Evolutionary conservation across 2,329 filamentous ascomycete genomes (phyloP).

Genomic region (Aspergillus novoparasiticus): DNA sequence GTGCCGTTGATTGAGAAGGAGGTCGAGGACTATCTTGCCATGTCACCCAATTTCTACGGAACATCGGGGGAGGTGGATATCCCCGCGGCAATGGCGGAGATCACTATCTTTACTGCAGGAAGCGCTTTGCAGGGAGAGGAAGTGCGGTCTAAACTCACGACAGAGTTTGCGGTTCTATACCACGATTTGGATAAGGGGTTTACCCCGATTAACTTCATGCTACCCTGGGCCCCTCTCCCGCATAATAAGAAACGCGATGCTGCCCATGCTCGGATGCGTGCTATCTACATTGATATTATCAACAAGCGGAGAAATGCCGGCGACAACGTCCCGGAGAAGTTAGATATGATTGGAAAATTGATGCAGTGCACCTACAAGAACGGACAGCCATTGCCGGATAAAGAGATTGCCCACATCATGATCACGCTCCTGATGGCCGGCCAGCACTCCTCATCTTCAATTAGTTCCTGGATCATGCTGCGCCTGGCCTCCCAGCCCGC

Average conservation of each 20-base stretch:
- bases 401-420: constrained; percentile 83
- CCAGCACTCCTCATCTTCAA: constrained; percentile 77
- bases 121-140: constrained; percentile 75
- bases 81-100: constrained; percentile 68
- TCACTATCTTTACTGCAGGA: constrained; percentile 80
- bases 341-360: constrained; percentile 77
- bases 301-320: constrained; percentile 57
- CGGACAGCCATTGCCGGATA: constrained; percentile 68
- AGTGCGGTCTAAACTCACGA: constrained; percentile 70
- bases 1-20: constrained; percentile 80
- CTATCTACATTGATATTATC: constrained; percentile 73
- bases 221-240: constrained; percentile 78
- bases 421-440: constrained; percentile 83
- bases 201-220: constrained; percentile 77
- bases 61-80: constrained; percentile 65
- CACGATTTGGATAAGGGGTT: constrained; percentile 82
- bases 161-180: constrained; percentile 73
- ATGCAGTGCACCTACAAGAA: constrained; percentile 78
- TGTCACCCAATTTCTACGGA: constrained; percentile 60
- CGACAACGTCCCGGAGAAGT: constrained; percentile 39
- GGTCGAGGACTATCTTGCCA: constrained; percentile 55
- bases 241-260: constrained; percentile 72
- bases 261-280: constrained; percentile 70
- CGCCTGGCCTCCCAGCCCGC: constrained; percentile 71
- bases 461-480: constrained; percentile 76